These are phyloP conservation scores for Jatropha podagrica DNA, from an alignment of 441 rosid species.

Conservation along the genomic window DNA sequence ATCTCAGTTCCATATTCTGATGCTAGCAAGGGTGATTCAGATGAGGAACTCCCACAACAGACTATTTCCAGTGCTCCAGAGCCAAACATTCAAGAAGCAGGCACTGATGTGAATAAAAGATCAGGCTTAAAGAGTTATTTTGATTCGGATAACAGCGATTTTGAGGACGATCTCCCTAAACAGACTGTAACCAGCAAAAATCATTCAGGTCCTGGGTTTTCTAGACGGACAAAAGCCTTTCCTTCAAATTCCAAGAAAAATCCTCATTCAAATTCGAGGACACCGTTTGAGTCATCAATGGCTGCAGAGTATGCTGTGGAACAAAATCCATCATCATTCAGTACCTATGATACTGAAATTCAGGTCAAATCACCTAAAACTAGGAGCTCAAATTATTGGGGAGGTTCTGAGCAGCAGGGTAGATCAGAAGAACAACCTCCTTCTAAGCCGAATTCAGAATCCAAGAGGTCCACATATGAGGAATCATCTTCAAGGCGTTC, in stretches of 20 bases:
- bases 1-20: conserved; percentile 31
- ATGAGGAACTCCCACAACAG: conserved; percentile 29
- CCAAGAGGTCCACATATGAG: conserved; percentile 23
- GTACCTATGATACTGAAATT: conserved; percentile 29
- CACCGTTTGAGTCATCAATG: conserved; percentile 16
- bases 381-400: conserved; percentile 19
- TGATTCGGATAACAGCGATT: conserved; percentile 38
- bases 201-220: conserved; percentile 37
- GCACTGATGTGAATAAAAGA: conserved; percentile 33
- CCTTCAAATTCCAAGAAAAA: conserved; percentile 27
- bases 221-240: conserved; percentile 58
- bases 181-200: conserved; percentile 27
- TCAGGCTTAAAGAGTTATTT: conserved; percentile 33
- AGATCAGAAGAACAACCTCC: conserved; percentile 31
- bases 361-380: conserved; percentile 18
- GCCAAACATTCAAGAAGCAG: conserved; percentile 16
- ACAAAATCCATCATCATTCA: conserved; percentile 27
- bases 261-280: conserved; percentile 25
- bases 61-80: conserved; percentile 14
- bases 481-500: conserved; percentile 27
- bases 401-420: conserved; percentile 24
- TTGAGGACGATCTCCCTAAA: conserved; percentile 44
- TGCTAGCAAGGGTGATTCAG: conserved; percentile 40
- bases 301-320: conserved; percentile 13
- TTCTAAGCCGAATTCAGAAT: conserved; percentile 30